Base-by-base conservation (phyloP, 2,329 filamentous ascomycete species). In the Fusarium pininemorale region DNA sequence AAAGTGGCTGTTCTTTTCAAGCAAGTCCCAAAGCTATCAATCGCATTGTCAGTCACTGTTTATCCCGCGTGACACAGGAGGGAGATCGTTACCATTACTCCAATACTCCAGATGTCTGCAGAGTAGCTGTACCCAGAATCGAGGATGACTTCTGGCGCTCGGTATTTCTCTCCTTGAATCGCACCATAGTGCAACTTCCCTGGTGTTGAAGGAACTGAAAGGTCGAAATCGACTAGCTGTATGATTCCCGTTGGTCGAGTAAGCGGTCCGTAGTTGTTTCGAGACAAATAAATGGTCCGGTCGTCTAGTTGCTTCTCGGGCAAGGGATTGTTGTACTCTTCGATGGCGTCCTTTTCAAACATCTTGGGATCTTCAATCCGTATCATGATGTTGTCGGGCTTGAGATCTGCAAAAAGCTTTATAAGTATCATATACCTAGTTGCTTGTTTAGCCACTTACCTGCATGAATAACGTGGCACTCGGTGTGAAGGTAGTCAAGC, bases 71-170 rank as follows among this genome's bases (percentile, higher is more conserved):
- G 5, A 13, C 6, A 20, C 2, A 3, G 12, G 13, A 37, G 15
- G 13, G 6, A 3, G 12, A 15, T 13, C 6, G 11, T 71, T 65
- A 79, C 77, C 73, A 76, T 63, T 7, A 72, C 71, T 1, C 76
- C 77, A 66, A 77, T 69, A 28, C 73, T 79, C 73, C 75, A 79
- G 22, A 79, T 74, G 24, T 79, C 75, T 1, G 71, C 55, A 2
- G 66, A 69, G 22, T 59, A 77, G 6, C 53, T 66, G 16, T 66
- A 78, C 0, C 75, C 77, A 10, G 68, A 55, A 45, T 78, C 50
- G n/a, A 77, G 66, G 1, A 78, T 72, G 7, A 77, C 73, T 45
- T 77, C 75, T 30, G 74, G 75, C 2, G 77, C 71, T 20, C 75
- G 59, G 28, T 75, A 77, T 8, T 54, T 41, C 37, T 75, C 69